Conservation (phyloP, 371 early-diverging fungal species). For the Mucor racemosus region DNA sequence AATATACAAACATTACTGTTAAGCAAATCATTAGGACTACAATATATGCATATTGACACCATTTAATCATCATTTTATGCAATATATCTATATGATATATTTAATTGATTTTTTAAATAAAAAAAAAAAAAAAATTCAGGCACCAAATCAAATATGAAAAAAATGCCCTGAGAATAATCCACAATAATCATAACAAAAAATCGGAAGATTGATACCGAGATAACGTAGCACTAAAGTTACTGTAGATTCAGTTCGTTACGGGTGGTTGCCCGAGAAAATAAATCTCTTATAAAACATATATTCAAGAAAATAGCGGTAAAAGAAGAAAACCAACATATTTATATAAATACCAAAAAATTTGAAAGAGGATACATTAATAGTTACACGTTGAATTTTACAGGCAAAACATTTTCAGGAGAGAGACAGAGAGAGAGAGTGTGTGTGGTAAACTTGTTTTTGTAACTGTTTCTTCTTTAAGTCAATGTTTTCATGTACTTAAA, state of each 20-base stretch:
- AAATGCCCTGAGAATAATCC: neutral
- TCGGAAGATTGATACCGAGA: conserved; percentile 8
- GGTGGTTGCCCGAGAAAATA: neutral
- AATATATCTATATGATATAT: neutral
- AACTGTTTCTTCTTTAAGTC: conserved; percentile 29
- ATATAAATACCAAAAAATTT: neutral
- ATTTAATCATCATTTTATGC: conserved; percentile 2
- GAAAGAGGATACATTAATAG: too few species aligned
- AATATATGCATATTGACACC: neutral
- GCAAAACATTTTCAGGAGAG: neutral
- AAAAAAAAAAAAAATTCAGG: neutral
- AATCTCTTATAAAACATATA: neutral
- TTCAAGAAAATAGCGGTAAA: neutral
- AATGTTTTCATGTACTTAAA: conserved; percentile 22
- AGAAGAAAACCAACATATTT: neutral
- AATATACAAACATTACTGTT: neutral
- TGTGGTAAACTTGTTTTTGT: conserved; percentile 27
- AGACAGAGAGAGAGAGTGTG: too few species aligned
- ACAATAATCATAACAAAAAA: neutral
- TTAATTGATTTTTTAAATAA: neutral
- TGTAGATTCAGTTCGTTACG: neutral
- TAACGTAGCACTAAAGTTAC: conserved; percentile 19
- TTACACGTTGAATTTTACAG: too few species aligned
- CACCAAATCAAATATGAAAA: neutral
- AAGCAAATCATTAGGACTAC: too few species aligned